Conservation (phyloP, 768 basidiomycete genomes). For the Auricularia heimuer region DNA sequence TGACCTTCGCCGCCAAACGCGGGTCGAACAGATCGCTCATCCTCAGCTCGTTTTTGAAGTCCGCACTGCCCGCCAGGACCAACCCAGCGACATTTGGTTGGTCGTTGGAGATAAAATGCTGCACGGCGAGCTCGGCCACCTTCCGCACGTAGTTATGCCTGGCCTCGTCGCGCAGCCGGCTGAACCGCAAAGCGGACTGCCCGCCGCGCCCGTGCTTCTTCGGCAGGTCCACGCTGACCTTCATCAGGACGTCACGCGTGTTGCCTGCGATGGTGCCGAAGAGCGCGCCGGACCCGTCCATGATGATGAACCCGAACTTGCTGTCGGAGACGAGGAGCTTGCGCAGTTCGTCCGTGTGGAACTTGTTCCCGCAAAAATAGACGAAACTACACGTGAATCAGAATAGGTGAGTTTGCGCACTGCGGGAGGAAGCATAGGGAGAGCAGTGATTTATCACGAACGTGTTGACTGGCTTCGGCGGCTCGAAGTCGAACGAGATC, state of each 20-base stretch:
- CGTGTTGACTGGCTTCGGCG: constrained; percentile 99
- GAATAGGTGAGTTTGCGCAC: too few relatives aligned
- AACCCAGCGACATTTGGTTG: constrained; percentile 97
- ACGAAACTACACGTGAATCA: constrained; percentile 51
- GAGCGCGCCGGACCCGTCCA: constrained; percentile 97
- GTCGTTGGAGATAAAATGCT: constrained; percentile 96
- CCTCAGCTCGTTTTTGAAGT: constrained; percentile 97
- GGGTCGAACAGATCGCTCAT: constrained; percentile 95
- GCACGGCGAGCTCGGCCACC: constrained; percentile 93
- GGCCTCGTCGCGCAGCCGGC: constrained; percentile 97
- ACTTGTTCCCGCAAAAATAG: constrained; percentile 99
- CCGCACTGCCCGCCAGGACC: constrained; percentile 92
- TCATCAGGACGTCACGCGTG: constrained; percentile 96
- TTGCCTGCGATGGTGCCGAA: constrained; percentile 95
- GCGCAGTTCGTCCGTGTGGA: constrained; percentile 95
- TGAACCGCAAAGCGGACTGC: constrained; percentile 99
- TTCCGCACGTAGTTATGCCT: constrained; percentile 99
- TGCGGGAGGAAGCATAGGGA: neutral
- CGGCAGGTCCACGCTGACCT: constrained; percentile 96
- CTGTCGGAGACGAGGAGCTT: constrained; percentile 96
- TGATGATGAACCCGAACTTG: constrained; percentile 98
- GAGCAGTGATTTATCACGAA: constrained; percentile 29
- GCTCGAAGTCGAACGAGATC: constrained; percentile 96
- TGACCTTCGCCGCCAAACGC: constrained; percentile 79
- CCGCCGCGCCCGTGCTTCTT: constrained; percentile 99